These are phyloP conservation scores for Trametes maxima DNA, from an alignment of 768 basidiomycete species.

Conservation along the genomic window DNA sequence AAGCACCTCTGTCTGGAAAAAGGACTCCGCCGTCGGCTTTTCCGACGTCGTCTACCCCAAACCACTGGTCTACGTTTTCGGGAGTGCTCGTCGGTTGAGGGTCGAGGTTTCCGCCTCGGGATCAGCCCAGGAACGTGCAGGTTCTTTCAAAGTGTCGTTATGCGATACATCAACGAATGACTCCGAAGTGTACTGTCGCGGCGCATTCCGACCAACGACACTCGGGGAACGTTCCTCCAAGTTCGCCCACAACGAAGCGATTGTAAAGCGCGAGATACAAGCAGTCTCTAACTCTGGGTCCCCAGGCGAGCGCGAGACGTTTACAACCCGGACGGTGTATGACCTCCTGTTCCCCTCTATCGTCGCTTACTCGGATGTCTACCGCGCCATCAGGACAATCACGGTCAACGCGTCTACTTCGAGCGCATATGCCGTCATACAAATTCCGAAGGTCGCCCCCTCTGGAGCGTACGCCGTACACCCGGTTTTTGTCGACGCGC, in stretches of 20 bases:
- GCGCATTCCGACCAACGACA: not conserved
- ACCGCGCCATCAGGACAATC: constrained; percentile 59
- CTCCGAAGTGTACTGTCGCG: constrained; percentile 6
- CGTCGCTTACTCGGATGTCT: constrained; percentile 61
- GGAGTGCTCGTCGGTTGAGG: constrained; percentile 41
- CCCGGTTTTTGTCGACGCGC: constrained; percentile 64
- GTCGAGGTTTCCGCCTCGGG: constrained; percentile 24
- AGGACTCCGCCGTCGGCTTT: constrained; percentile 43
- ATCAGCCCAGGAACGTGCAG: constrained; percentile 40
- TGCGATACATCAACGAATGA: constrained; percentile 36
- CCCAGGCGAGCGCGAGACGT: constrained; percentile 42
- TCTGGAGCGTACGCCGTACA: constrained; percentile 45
- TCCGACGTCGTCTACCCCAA: constrained; percentile 50
- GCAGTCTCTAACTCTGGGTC: constrained; percentile 25
- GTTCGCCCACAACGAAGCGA: constrained; percentile 41
- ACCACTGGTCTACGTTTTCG: constrained; percentile 52
- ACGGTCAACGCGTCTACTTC: constrained; percentile 51
- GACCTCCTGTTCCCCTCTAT: constrained; percentile 70
- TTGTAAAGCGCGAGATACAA: constrained; percentile 34
- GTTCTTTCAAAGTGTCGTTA: constrained; percentile 45
- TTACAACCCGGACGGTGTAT: constrained; percentile 59
- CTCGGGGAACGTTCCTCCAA: not conserved
- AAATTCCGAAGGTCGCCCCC: constrained; percentile 40
- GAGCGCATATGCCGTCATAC: constrained; percentile 50
- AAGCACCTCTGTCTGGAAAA: constrained; percentile 30